phyloP scores from a whole-genome alignment of 1,284 basidiomycete genomes.

The Gymnopus androsaceus region DNA sequence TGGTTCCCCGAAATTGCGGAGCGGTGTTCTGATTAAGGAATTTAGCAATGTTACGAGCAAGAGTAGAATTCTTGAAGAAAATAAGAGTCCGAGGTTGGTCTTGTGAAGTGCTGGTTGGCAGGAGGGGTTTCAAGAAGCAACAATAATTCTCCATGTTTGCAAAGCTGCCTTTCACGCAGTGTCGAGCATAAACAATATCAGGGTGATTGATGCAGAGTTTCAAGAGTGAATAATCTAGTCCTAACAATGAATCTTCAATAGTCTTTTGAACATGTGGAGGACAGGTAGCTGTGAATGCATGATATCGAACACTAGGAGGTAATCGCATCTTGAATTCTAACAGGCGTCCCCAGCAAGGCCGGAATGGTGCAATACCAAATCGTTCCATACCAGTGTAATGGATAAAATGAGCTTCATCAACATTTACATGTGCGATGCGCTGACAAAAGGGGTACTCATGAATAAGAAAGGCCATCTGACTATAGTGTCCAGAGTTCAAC shows the following conservation, averaged over 20 bases:
- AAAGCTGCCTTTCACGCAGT: not conserved
- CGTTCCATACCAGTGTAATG: not conserved
- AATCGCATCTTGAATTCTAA: not conserved
- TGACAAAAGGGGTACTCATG: not conserved
- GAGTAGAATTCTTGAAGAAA: not conserved
- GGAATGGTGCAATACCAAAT: slow-evolving; percentile 1
- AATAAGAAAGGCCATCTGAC: not conserved
- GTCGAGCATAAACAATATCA: not conserved
- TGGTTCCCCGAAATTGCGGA: not conserved
- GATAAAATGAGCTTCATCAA: slow-evolving; percentile 5
- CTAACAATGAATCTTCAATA: not conserved
- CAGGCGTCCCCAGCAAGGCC: not conserved
- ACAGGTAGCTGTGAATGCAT: slow-evolving; percentile 4
- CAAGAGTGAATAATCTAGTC: not conserved
- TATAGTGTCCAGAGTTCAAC: not conserved
- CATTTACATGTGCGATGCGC: not conserved
- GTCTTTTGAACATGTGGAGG: slow-evolving; percentile 3
- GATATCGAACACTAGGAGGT: not conserved
- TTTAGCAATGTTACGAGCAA: not conserved
- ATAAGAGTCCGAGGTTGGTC: slow-evolving; percentile 7
- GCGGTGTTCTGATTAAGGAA: not conserved
- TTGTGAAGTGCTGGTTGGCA: not conserved
- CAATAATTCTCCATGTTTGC: not conserved
- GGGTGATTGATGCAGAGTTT: not conserved
- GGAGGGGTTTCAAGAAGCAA: not conserved